Percentiles rank a stretch among this genome's conserved stretches.
These are phyloP conservation scores for Quercus bicolor DNA, from an alignment of 306 rosid species.

Conservation along the genomic window DNA sequence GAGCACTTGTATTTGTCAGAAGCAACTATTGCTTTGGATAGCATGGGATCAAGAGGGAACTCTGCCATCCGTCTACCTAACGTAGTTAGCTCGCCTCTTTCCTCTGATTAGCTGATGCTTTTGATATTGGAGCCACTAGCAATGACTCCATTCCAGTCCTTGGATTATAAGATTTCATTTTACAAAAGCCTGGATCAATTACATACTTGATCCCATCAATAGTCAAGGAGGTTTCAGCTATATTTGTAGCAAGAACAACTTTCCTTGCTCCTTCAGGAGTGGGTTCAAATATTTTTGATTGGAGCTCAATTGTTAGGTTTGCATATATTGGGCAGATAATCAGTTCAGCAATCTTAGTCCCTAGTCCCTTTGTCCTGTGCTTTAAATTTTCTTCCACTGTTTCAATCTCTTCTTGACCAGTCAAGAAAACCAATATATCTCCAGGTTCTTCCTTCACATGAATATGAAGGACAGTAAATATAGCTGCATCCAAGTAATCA, in stretches of 20 bases:
- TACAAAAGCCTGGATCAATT: constrained; percentile 90
- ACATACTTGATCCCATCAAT: constrained; percentile 96
- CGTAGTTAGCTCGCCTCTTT: constrained; percentile 89
- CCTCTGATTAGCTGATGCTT: constrained; percentile 93
- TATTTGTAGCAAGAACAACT: constrained; percentile 96
- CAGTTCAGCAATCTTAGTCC: constrained; percentile 89
- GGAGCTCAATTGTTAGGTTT: constrained; percentile 87
- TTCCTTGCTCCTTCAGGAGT: constrained; percentile 95
- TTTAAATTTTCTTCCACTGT: constrained; percentile 92
- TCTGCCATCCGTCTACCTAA: constrained; percentile 92
- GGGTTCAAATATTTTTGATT: constrained; percentile 90
- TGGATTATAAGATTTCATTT: constrained; percentile 75
- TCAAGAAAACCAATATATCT: constrained; percentile 83
- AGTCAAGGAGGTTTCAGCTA: constrained; percentile 94
- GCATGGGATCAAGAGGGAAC: constrained; percentile 95
- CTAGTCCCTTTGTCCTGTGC: constrained; percentile 80
- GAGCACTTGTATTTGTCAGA: constrained; percentile 86
- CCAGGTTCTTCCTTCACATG: constrained; percentile 90
- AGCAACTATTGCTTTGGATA: constrained; percentile 87
- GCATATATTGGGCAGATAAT: constrained; percentile 96
- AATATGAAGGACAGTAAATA: constrained; percentile 85
- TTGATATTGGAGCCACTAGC: constrained; percentile 77
- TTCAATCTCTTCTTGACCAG: constrained; percentile 98
- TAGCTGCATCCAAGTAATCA: constrained; percentile 93
- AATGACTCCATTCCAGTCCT: constrained; percentile 97